Evolutionary conservation across 1,284 basidiomycete genomes (phyloP), one percentile per base, ranked within the genome.

Genomic region (Pholiota adiposa): DNA sequence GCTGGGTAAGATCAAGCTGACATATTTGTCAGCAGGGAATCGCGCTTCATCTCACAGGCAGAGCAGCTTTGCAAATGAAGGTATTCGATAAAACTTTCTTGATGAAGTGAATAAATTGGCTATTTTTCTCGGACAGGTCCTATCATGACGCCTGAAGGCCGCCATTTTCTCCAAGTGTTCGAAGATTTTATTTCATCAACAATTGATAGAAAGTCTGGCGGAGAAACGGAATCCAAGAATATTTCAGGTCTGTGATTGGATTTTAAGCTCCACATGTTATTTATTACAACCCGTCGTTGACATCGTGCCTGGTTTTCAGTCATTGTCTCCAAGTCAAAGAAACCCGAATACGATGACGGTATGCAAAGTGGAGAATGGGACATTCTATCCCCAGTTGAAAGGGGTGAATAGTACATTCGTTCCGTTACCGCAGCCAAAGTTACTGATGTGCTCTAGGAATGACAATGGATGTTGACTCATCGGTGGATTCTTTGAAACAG

Each of bases 401-500:
- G 21, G 7, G 43, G 43, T 44, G 4, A 25, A 25, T 44, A 27
- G 2, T n/a, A 7, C 36, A 9, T 16, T 38, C 36, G 14, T n/a
- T n/a, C n/a, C n/a, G n/a, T n/a, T n/a, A n/a, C n/a, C n/a, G n/a
- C n/a, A n/a, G n/a, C n/a, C n/a, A n/a, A n/a, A n/a, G n/a, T n/a
- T n/a, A n/a, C n/a, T n/a, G n/a, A n/a, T n/a, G n/a, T n/a, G n/a
- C n/a, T n/a, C n/a, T 16, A 19, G 19, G 16, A 19, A 21, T 31
- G 23, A 53, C 31, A 8, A 55, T 55, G 53, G 53, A 55, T n/a
- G 14, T 55, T 25, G 53, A 55, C 41, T 21, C 43, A 14, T 55
- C 53, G 2, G 41, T 55, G 18, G 29, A 33, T 18, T 55, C 53
- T 34, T 19, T 46, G 21, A 44, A 44, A 16, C 4, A 12, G 3